These are phyloP conservation scores for Wickerhamomyces pijperi DNA, from an alignment of 805 yeast genomes.

Conservation along the genomic window DNA sequence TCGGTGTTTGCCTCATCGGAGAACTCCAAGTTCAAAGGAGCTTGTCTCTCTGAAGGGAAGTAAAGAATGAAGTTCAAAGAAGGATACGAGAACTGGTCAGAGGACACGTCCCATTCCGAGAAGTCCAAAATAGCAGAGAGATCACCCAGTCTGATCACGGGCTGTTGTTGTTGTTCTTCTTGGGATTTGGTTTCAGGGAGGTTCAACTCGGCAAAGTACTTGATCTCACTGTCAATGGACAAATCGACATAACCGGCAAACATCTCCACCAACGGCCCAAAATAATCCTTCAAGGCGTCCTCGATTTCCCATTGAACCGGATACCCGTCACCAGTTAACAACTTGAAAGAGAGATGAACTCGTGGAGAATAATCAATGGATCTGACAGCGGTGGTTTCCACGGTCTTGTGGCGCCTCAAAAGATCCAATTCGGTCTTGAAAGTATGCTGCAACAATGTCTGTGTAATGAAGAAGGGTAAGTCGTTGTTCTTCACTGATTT, in stretches of 20 bases:
- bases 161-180: constrained; percentile 17
- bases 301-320: constrained; percentile 70
- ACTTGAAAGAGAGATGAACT: constrained; percentile 66
- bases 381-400: constrained; percentile 12
- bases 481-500: constrained; percentile 42
- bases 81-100: constrained; percentile 47
- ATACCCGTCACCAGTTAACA: constrained; percentile 59
- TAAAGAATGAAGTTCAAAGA: constrained; percentile 62
- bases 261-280: constrained; percentile 43
- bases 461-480: constrained; percentile 51
- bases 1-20: constrained; percentile 14
- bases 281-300: constrained; percentile 32
- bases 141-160: constrained; percentile 29
- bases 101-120: constrained; percentile 71
- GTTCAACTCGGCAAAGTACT: constrained; percentile 38
- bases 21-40: constrained; percentile 39
- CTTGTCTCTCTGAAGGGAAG: constrained; percentile 39
- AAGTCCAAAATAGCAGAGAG: constrained; percentile 71
- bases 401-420: constrained; percentile 13
- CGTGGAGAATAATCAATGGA: constrained; percentile 36
- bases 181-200: too few species aligned
- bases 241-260: constrained; percentile 54
- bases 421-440: constrained; percentile 30
- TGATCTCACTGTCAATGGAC: constrained; percentile 69
- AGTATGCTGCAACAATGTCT: constrained; percentile 34